Percentiles rank a stretch among this genome's conserved stretches.
Conservation (phyloP, 1,284 basidiomycete species). For the Rhodofomes roseus region DNA sequence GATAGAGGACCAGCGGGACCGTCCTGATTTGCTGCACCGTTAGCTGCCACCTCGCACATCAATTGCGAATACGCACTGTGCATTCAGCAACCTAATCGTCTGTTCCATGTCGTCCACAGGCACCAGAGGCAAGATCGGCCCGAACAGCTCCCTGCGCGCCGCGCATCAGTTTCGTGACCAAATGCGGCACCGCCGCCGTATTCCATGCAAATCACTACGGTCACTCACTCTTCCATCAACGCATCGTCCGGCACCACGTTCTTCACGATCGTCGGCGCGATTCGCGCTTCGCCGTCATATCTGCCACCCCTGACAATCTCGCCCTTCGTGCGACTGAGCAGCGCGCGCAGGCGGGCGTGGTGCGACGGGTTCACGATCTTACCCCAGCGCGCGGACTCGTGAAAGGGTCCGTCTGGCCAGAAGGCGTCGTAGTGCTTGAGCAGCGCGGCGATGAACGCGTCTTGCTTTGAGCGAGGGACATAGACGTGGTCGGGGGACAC, state of each 20-base stretch:
- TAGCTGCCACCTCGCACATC: not conserved
- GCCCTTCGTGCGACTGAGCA: constrained; percentile 53
- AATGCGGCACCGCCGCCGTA: not conserved
- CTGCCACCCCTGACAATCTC: constrained; percentile 53
- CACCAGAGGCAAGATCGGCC: constrained; percentile 64
- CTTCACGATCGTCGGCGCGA: constrained; percentile 46
- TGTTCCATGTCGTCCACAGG: constrained; percentile 51
- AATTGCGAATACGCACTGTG: constrained; percentile 26
- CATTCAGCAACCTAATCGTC: constrained; percentile 48
- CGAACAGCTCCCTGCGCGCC: constrained; percentile 62
- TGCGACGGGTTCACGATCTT: constrained; percentile 47
- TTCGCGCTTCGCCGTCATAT: constrained; percentile 34
- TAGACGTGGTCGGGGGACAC: constrained; percentile 67
- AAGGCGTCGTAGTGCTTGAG: constrained; percentile 34
- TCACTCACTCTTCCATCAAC: constrained; percentile 49
- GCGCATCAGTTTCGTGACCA: too few relatives aligned
- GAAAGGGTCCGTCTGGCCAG: constrained; percentile 37
- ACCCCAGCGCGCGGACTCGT: constrained; percentile 34
- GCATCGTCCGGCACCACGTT: constrained; percentile 45
- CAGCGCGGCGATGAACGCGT: constrained; percentile 49
- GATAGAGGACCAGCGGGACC: constrained; percentile 47
- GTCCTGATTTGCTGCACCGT: constrained; percentile 26
- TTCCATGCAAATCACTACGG: too few relatives aligned
- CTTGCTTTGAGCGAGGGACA: constrained; percentile 43
- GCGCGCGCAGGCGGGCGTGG: constrained; percentile 45